Percentiles rank a stretch among this genome's conserved stretches.
These are phyloP conservation scores for Lagenidium giganteum DNA, from an alignment of 352 stramenopile genomes.

Conservation along the genomic window DNA sequence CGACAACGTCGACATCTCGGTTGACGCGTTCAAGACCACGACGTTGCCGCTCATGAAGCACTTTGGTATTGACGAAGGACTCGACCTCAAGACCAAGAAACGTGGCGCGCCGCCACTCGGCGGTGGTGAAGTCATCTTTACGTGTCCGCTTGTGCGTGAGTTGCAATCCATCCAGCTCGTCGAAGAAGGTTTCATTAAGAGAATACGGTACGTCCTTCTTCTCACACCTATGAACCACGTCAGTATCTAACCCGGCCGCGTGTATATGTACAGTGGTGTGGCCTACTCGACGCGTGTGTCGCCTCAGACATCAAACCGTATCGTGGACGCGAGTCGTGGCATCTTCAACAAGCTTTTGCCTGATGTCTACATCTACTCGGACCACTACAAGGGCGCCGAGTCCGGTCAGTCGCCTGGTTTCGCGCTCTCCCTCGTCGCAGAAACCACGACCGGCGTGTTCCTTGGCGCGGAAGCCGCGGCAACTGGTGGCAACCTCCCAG, in stretches of 20 bases:
- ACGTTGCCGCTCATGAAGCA: conserved; percentile 93
- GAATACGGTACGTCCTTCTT: conserved; percentile 73
- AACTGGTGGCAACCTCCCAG: conserved; percentile 84
- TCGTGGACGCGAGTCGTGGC: conserved; percentile 94
- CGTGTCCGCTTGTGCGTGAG: conserved; percentile 93
- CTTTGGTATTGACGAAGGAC: conserved; percentile 94
- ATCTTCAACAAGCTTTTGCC: conserved; percentile 98
- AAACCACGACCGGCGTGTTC: conserved; percentile 96
- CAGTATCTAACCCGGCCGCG: conserved; percentile 1
- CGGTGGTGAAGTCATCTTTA: conserved; percentile 90
- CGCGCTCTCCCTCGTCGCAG: conserved; percentile 91
- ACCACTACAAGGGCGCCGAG: conserved; percentile 94
- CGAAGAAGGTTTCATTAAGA: conserved; percentile 98
- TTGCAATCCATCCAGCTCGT: conserved; percentile 93
- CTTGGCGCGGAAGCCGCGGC: conserved; percentile 91
- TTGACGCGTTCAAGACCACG: conserved; percentile 94
- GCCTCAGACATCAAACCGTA: conserved; percentile 96
- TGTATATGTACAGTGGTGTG: conserved; percentile 62
- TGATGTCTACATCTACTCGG: conserved; percentile 99
- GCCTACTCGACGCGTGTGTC: conserved; percentile 97
- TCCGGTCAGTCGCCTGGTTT: conserved; percentile 90
- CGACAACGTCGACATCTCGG: conserved; percentile 84
- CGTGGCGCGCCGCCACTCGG: conserved; percentile 85
- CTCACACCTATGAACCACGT: neutral
- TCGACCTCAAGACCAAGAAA: conserved; percentile 87